Conservation (phyloP, 768 basidiomycete genomes). For the Pleurotus pulmonarius region DNA sequence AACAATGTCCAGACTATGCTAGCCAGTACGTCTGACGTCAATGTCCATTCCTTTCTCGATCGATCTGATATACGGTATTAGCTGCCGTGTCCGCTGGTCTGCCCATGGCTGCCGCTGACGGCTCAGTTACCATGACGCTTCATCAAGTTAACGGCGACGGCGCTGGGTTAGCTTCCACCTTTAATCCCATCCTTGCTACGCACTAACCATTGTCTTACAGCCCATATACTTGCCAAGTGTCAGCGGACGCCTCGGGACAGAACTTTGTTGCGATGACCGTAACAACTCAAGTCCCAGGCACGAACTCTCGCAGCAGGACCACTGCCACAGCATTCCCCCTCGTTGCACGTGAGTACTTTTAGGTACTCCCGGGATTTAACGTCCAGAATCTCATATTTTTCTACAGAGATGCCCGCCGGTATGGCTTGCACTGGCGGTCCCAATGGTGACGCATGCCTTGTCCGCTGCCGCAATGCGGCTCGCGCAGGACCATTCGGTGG, state of each 20-base stretch:
- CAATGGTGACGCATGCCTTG: constrained; percentile 6
- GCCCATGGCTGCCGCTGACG: not conserved
- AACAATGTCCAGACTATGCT: not conserved
- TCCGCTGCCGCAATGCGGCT: constrained; percentile 4
- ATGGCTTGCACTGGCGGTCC: constrained; percentile 7
- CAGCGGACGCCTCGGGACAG: not conserved
- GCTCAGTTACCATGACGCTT: not conserved
- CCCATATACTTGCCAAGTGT: not conserved
- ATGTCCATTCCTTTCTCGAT: not conserved
- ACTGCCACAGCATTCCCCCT: constrained; percentile 5
- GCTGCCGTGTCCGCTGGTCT: not conserved
- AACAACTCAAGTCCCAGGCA: constrained; percentile 2
- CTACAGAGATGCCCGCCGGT: constrained; percentile 1
- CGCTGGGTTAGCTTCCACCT: not conserved
- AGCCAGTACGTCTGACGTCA: not conserved
- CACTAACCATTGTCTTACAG: not conserved
- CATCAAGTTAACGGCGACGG: not conserved
- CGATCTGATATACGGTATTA: not conserved
- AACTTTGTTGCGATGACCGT: not conserved
- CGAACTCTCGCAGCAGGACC: not conserved
- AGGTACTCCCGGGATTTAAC: not conserved
- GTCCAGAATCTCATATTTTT: not conserved
- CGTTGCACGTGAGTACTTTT: not conserved
- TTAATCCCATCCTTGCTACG: not conserved
- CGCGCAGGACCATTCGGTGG: constrained; percentile 7